Evolutionary conservation across 2,329 filamentous ascomycete species (phyloP), one percentile per base, ranked within the genome.

Genomic region (Aureobasidium zeae): DNA sequence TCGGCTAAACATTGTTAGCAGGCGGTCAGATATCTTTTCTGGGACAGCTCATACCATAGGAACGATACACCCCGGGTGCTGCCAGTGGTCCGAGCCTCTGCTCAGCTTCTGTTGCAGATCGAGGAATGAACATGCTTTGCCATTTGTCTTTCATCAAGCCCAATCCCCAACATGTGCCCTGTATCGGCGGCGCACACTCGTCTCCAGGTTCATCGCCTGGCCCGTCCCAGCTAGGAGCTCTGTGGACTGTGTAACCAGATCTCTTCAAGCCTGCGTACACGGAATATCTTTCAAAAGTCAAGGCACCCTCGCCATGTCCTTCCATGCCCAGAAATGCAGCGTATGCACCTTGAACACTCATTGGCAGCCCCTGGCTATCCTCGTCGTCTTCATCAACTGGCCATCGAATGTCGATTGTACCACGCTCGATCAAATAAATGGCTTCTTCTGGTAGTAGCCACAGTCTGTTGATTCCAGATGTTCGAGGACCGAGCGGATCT

Each of bases 391-490:
- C 57, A 16, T 47, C 47, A 0, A 51, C 52, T 9, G 86, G 86
- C 85, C 86, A 95, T 70, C 87, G 81, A 29, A 95, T 73, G 61
- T 96, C 86, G 55, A 96, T 56, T 34, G 77, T 87, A 0, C 89
- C 91, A 55, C 91, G 71, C 67, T 98, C 91, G 7, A 96, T 71
- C 50, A 95, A 63, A 56, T 87, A 95, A 42, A 98, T 70, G 5
- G 87, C 85, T 63, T 98, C 91, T 59, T 98, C 91, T 0, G 89
- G 89, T 28, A 94, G 62, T 38, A 98, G 59, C 88, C 88, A 95
- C 29, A 88, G 35, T 20, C 60, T 48, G 26, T 57, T 51, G 11
- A 55, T 53, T 20, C 56, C 52, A 4, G 44, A 19, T 8, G 52
- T 50, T n/a, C 57, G 52, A 15, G 57, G 46, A 4, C 57, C 57